Evolutionary conservation across 225 moss, liverwort and hornwort species (phyloP).

Genomic region (Takakia lepidozioides): DNA sequence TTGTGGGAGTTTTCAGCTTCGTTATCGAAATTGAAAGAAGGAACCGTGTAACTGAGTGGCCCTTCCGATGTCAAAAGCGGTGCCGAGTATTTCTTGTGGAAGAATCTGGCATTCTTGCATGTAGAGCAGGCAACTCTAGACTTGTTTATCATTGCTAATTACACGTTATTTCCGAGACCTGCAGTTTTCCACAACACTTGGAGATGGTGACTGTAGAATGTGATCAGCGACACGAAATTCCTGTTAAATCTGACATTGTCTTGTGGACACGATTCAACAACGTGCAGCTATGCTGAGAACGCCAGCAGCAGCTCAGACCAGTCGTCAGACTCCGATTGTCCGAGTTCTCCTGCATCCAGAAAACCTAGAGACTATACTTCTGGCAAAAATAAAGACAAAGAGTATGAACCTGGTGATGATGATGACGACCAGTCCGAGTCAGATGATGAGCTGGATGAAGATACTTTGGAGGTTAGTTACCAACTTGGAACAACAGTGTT

Average conservation of each 20-base stretch:
- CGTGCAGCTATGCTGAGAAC: constrained; percentile 13
- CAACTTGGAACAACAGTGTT: too few relatives aligned
- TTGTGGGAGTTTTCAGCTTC: too few relatives aligned
- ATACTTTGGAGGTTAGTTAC: background rate
- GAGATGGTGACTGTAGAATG: too few relatives aligned
- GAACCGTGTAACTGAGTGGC: background rate
- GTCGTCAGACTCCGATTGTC: constrained; percentile 29
- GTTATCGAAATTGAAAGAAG: background rate
- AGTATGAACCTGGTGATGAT: constrained; percentile 52
- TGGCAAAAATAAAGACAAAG: constrained; percentile 35
- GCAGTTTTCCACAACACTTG: background rate
- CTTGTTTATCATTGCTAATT: too few relatives aligned
- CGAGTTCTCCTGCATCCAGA: constrained; percentile 17
- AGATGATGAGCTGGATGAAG: constrained; percentile 17
- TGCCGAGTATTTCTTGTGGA: too few relatives aligned
- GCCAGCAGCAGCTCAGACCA: constrained; percentile 24
- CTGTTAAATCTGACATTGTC: background rate
- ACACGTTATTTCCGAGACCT: too few relatives aligned
- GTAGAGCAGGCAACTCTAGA: too few relatives aligned
- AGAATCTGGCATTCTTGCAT: too few relatives aligned
- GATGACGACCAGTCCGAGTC: constrained; percentile 36
- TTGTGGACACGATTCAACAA: background rate
- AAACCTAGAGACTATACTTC: constrained; percentile 30
- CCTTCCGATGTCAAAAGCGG: background rate
- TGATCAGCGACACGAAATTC: too few relatives aligned